Conservation (phyloP, 306 rosid species). For the Alnus glutinosa region DNA sequence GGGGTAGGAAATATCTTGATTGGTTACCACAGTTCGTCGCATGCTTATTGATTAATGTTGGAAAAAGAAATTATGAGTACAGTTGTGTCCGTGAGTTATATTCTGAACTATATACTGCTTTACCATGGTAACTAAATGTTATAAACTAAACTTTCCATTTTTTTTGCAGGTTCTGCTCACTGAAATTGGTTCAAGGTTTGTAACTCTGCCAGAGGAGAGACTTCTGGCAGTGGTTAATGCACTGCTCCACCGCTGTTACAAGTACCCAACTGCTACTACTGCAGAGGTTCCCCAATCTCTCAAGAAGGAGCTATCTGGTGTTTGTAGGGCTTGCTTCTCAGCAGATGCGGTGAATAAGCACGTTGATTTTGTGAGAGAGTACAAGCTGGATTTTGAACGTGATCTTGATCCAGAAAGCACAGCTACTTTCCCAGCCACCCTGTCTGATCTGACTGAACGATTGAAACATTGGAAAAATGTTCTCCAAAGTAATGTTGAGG, state of each 20-base stretch:
- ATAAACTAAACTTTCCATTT: constrained; percentile 16
- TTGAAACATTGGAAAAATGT: constrained; percentile 98
- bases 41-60: background rate
- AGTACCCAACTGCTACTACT: constrained; percentile 97
- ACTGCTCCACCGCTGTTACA: constrained; percentile 97
- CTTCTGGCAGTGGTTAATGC: constrained; percentile 99
- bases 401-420: constrained; percentile 99
- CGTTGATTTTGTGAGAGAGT: constrained; percentile 97
- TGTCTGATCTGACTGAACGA: constrained; percentile 87
- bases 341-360: constrained; percentile 97
- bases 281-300: constrained; percentile 99
- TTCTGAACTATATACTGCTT: constrained; percentile 11
- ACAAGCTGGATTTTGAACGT: constrained; percentile 95
- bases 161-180: constrained; percentile 78
- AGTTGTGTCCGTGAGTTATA: background rate
- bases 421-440: constrained; percentile 86
- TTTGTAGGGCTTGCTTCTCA: constrained; percentile 98
- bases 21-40: background rate
- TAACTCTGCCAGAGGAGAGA: constrained; percentile 98
- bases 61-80: background rate
- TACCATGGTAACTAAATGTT: constrained; percentile 17
- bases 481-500: constrained; percentile 98
- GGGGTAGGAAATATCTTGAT: background rate
- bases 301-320: constrained; percentile 98
- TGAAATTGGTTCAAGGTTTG: constrained; percentile 98